Conservation (phyloP, 2,329 filamentous ascomycete species). For the Sphaerulina vaccinii region DNA sequence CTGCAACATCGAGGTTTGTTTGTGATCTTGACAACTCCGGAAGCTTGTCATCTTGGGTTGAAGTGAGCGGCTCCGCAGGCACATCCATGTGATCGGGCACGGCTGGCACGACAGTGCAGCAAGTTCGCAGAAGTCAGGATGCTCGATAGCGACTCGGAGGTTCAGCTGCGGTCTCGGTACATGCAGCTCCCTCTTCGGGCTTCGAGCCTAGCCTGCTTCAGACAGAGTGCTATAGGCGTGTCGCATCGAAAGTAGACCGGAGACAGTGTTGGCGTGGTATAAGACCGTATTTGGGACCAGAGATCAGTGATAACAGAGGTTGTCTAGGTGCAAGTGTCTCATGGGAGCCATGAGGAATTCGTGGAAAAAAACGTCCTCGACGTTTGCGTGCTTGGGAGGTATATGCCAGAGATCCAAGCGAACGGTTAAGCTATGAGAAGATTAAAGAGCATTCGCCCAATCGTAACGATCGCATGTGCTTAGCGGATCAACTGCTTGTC, state of each 20-base stretch:
- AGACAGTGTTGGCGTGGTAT: not conserved
- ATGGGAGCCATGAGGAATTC: slow-evolving; percentile 11
- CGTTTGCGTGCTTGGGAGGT: not conserved
- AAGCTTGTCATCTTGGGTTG: slow-evolving; percentile 19
- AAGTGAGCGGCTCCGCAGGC: slow-evolving; percentile 18
- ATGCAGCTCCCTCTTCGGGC: slow-evolving; percentile 8
- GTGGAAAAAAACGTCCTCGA: not conserved
- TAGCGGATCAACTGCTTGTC: slow-evolving; percentile 4
- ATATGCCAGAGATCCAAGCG: not conserved
- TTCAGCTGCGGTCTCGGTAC: slow-evolving; percentile 10
- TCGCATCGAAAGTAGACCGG: not conserved
- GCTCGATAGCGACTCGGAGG: slow-evolving; percentile 18
- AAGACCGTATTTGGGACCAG: not conserved
- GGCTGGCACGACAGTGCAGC: slow-evolving; percentile 25
- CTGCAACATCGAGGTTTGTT: slow-evolving; percentile 17
- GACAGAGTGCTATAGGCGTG: slow-evolving; percentile 12
- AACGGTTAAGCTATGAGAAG: not conserved
- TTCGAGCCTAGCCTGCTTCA: slow-evolving; percentile 8
- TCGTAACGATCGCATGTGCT: not conserved
- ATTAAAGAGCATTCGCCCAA: slow-evolving; percentile 5
- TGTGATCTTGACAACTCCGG: slow-evolving; percentile 23
- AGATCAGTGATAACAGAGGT: slow-evolving; percentile 1
- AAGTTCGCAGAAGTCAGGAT: slow-evolving; percentile 24
- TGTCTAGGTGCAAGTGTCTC: slow-evolving; percentile 5
- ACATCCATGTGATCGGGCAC: slow-evolving; percentile 24